phyloP scores from a whole-genome alignment of 805 yeast species.

The Candida ortonii region DNA sequence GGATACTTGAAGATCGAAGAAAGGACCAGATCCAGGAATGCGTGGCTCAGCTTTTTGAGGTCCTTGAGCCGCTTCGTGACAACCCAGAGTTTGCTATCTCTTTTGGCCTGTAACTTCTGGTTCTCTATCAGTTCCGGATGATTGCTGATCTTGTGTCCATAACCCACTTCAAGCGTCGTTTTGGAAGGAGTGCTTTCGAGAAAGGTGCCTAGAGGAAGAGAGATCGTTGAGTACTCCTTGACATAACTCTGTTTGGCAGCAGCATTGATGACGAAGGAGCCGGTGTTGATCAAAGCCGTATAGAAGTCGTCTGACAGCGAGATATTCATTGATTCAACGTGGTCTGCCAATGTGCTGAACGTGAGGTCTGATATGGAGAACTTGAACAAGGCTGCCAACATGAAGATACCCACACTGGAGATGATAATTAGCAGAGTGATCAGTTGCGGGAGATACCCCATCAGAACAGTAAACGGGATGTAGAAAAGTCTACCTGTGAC shows the following conservation, averaged over 20 bases:
- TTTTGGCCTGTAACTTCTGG: slow-evolving; percentile 7
- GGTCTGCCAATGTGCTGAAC: slow-evolving; percentile 33
- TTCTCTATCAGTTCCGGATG: slow-evolving; percentile 30
- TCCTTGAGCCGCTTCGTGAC: slow-evolving; percentile 13
- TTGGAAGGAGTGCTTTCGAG: slow-evolving; percentile 35
- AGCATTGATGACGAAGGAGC: slow-evolving; percentile 62
- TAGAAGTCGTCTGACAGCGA: slow-evolving; percentile 61
- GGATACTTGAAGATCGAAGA: slow-evolving; percentile 13
- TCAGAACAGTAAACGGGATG: slow-evolving; percentile 54
- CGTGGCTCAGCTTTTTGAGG: slow-evolving; percentile 4
- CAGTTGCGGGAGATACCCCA: slow-evolving; percentile 68
- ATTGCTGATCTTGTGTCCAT: slow-evolving; percentile 22
- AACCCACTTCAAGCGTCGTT: slow-evolving; percentile 18
- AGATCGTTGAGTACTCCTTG: slow-evolving; percentile 50
- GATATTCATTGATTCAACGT: slow-evolving; percentile 38
- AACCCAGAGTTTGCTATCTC: slow-evolving; percentile 20
- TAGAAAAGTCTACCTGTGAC: slow-evolving; percentile 39
- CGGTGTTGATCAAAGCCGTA: slow-evolving; percentile 56
- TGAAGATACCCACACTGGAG: slow-evolving; percentile 52
- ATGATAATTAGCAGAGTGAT: slow-evolving; percentile 47
- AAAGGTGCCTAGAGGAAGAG: slow-evolving; percentile 54
- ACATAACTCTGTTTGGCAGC: slow-evolving; percentile 66
- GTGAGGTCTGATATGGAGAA: slow-evolving; percentile 31
- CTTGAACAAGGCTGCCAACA: slow-evolving; percentile 58
- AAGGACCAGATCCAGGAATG: slow-evolving; percentile 8